Conservation (phyloP, 176 grass and related monocot genomes). For the Triticum urartu region DNA sequence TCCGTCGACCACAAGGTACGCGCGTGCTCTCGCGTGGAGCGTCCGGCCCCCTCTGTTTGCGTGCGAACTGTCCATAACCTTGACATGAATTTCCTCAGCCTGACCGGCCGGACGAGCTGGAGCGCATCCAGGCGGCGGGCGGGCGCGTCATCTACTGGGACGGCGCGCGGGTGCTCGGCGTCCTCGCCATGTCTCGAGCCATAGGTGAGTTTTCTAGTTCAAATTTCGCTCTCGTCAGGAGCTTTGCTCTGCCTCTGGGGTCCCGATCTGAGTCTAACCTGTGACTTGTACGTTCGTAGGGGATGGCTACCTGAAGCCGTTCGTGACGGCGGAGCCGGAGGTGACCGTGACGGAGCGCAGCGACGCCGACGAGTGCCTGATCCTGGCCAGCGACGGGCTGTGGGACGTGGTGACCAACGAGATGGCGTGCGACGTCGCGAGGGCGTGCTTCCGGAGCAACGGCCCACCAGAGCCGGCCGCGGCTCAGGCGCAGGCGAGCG, state of each 20-base stretch:
- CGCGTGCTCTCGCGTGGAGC: too few species aligned
- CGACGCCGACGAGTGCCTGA: constrained; percentile 82
- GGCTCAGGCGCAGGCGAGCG: too few species aligned
- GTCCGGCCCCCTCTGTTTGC: too few species aligned
- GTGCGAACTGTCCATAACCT: neutral
- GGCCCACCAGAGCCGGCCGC: constrained; percentile 14
- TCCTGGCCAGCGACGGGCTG: constrained; percentile 89
- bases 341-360: constrained; percentile 77
- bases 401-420: constrained; percentile 95
- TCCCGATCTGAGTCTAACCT: neutral
- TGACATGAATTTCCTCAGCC: constrained; percentile 51
- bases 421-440: constrained; percentile 77
- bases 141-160: constrained; percentile 98
- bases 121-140: constrained; percentile 77
- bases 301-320: constrained; percentile 77
- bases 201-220: constrained; percentile 58
- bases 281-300: constrained; percentile 30
- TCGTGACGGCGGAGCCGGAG: constrained; percentile 82
- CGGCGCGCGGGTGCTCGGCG: constrained; percentile 74
- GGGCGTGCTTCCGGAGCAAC: constrained; percentile 68
- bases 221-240: neutral
- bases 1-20: constrained; percentile 88
- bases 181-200: constrained; percentile 93
- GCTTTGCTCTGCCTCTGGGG: neutral
- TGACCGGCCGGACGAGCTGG: constrained; percentile 85